Conservation (phyloP, 768 basidiomycete species). For the Agrocybe pediades region DNA sequence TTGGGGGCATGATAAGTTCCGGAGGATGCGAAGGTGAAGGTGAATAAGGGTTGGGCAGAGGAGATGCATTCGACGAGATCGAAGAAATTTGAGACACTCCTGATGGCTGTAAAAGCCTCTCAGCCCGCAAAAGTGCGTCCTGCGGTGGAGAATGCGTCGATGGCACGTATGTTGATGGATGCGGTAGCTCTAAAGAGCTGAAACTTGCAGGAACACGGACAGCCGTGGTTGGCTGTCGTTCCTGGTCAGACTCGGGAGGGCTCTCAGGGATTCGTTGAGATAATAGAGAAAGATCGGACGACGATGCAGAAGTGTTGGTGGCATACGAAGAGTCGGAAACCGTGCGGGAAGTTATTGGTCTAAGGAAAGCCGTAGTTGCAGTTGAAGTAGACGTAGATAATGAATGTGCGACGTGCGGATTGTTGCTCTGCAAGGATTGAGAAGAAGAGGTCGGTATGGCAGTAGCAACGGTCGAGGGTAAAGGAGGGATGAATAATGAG, state of each 20-base stretch:
- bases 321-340: conserved; percentile 18
- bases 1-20: too few species aligned
- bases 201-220: not conserved
- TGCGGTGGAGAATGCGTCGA: not conserved
- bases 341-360: conserved; percentile 17
- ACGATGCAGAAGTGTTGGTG: conserved; percentile 13
- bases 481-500: conserved; percentile 8
- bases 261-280: conserved; percentile 25
- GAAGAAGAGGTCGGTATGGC: not conserved
- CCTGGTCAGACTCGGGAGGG: conserved; percentile 16
- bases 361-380: conserved; percentile 9
- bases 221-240: not conserved
- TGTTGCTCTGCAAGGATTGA: conserved; percentile 2
- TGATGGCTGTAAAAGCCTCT: conserved; percentile 1
- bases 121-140: not conserved
- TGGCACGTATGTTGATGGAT: not conserved
- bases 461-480: conserved; percentile 1
- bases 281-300: conserved; percentile 18
- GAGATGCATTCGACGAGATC: conserved; percentile 9
- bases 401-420: not conserved
- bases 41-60: conserved; percentile 25
- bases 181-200: not conserved
- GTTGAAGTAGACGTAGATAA: conserved; percentile 13
- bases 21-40: conserved; percentile 12
- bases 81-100: conserved; percentile 4